Percentiles rank a stretch among this genome's conserved stretches.
Evolutionary conservation across 352 stramenopile species (phyloP).

Genomic region (Achlya hypogyna): DNA sequence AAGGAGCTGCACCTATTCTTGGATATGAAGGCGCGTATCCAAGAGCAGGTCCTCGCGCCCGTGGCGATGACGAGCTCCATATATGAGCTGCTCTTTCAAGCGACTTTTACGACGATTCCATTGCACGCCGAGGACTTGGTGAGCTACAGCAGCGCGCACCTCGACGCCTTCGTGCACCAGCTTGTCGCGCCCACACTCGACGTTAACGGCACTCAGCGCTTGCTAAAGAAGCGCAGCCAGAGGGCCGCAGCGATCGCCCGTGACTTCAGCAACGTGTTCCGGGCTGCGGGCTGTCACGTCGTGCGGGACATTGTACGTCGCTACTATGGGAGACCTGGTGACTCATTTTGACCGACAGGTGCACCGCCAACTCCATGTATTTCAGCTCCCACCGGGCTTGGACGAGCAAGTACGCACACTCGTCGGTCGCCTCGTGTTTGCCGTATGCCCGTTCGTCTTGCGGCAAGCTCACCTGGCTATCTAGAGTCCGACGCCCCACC

Average conservation of each 20-base stretch:
- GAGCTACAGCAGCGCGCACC: neutral
- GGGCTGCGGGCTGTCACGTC: neutral
- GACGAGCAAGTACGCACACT: conserved; percentile 9
- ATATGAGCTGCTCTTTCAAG: conserved; percentile 19
- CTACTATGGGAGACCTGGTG: neutral
- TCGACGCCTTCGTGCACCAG: conserved; percentile 13
- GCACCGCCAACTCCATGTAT: neutral
- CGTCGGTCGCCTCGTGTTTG: conserved; percentile 10
- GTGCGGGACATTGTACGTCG: conserved; percentile 15
- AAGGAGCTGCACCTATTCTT: neutral
- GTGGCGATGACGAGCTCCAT: neutral
- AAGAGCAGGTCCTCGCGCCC: neutral
- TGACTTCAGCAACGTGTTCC: conserved; percentile 3
- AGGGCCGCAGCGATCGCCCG: conserved; percentile 2
- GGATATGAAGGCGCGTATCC: conserved; percentile 15
- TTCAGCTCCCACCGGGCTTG: conserved; percentile 3
- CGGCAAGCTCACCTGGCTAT: neutral
- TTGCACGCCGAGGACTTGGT: neutral
- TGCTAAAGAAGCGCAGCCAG: conserved; percentile 5
- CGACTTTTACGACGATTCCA: conserved; percentile 4
- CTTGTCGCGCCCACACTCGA: neutral
- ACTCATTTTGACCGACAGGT: neutral
- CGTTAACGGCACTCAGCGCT: conserved; percentile 1
- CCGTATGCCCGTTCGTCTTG: neutral
- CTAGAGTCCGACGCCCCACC: neutral